Evolutionary conservation across 768 basidiomycete genomes (phyloP).

Genomic region (Strobilomyces echinocephalus): DNA sequence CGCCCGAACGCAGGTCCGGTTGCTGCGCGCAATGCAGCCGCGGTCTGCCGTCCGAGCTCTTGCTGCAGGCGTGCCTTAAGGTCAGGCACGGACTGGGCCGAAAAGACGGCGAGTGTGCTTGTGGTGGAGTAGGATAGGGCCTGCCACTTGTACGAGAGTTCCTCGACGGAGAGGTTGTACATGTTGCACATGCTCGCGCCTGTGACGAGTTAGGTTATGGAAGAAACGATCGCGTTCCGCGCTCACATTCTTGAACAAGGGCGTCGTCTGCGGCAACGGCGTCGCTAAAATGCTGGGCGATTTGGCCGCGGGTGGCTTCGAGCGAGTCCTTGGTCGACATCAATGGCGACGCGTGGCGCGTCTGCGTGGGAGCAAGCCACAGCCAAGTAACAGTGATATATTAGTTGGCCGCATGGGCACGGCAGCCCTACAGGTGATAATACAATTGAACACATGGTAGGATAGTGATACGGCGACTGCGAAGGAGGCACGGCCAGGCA

Average conservation of each 20-base stretch:
- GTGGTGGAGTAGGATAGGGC: slow-evolving; percentile 37
- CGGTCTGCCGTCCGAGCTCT: slow-evolving; percentile 16
- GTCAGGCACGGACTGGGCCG: slow-evolving; percentile 42
- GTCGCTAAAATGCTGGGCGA: slow-evolving; percentile 25
- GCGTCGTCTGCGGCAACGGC: slow-evolving; percentile 37
- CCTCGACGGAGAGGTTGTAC: slow-evolving; percentile 49
- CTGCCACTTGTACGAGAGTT: slow-evolving; percentile 67
- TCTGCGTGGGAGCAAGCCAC: background rate
- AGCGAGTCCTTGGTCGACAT: slow-evolving; percentile 18
- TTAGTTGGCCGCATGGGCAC: slow-evolving; percentile 18
- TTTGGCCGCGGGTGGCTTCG: slow-evolving; percentile 16
- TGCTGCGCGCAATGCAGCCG: background rate
- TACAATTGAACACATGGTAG: slow-evolving; percentile 24
- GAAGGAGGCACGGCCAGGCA: slow-evolving; percentile 6
- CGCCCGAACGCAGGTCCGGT: background rate
- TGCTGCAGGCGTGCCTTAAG: slow-evolving; percentile 43
- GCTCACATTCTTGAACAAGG: slow-evolving; percentile 50
- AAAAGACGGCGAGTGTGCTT: slow-evolving; percentile 42
- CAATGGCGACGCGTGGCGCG: background rate
- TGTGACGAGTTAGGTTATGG: slow-evolving; percentile 24
- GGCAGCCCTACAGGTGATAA: slow-evolving; percentile 27
- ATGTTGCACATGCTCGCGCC: slow-evolving; percentile 62
- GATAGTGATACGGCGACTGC: slow-evolving; percentile 20
- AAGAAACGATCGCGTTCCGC: slow-evolving; percentile 1
- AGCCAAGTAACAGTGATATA: slow-evolving; percentile 9